Evolutionary conservation across 768 basidiomycete genomes (phyloP), one percentile per base, ranked within the genome.

Genomic region (Agaricus subrufescens): DNA sequence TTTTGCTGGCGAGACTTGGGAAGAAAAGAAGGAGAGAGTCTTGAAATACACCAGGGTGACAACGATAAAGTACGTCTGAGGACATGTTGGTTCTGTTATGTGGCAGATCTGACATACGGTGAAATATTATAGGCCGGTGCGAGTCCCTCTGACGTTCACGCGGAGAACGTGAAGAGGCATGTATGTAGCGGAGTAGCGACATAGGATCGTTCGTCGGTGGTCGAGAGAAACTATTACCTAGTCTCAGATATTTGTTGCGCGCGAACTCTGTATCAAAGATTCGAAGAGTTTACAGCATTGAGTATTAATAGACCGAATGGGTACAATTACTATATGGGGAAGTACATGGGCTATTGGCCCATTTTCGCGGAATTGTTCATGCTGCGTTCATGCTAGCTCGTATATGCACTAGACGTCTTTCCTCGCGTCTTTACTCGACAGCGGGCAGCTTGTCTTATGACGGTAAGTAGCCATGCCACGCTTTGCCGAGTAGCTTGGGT

Each of bases 1-100:
- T 54, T 81, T 77, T 60, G 71, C 71, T 0, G 55, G 59, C 7
- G 79, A 79, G 63, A 73, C 72, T 3, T 76, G 78, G 55, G 75
- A 75, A 60, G 65, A 75, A 60, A 67, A 67, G 53, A 75, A 71
- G 62, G 69, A 61, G 46, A 70, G 79, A 39, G 58, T 82, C 37
- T 57, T 80, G 60, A 53, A 58, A 26, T 57, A 63, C 9, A 66
- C 54, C 29, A 62, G 60, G 12, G 67, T 66, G n/a, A 45, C 79
- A 38, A 75, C 75, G 37, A 29, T 59, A n/a, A 59, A 52, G 58
- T 59, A 47, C 44, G 61, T 58, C 19, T 26, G 19, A 19, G 26
- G n/a, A 29, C 2, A 31, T 6, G 23, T 26, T n/a, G 19, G 7
- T 50, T 10, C n/a, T 19, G 19, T 50, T 53, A 10, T 37, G 31